These are phyloP conservation scores for Cucurbita maxima DNA, from an alignment of 306 rosid genomes.

Conservation along the genomic window DNA sequence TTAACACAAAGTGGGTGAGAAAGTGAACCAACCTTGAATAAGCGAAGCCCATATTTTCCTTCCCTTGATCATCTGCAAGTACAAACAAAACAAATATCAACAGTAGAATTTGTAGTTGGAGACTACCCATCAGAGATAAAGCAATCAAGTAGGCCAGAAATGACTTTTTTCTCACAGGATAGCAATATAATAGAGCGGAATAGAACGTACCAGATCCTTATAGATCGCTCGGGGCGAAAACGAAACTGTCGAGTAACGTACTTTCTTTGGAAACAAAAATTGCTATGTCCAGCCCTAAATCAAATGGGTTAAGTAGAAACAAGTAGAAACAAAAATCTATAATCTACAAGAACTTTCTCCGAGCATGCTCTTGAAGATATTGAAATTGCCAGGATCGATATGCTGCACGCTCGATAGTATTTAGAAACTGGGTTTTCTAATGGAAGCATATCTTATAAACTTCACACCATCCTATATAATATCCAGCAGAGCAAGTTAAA, in stretches of 20 bases:
- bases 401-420: background rate
- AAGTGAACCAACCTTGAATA: background rate
- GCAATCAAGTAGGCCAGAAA: background rate
- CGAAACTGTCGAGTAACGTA: background rate
- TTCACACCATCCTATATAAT: background rate
- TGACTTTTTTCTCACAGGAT: background rate
- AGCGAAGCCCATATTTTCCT: background rate
- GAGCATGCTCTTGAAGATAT: conserved; percentile 28
- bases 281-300: background rate
- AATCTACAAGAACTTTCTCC: conserved; percentile 6
- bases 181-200: background rate
- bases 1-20: background rate
- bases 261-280: background rate
- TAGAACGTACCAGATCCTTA: background rate
- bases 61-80: background rate
- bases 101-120: background rate
- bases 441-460: background rate
- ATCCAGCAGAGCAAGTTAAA: background rate
- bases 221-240: background rate
- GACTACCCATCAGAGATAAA: background rate
- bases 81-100: background rate
- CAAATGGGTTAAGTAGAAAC: background rate
- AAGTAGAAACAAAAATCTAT: conserved; percentile 15
- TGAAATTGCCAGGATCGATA: conserved; percentile 1
- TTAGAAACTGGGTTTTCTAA: background rate